Evolutionary conservation across 73 alveolate species (phyloP), one percentile per base, ranked within the genome.

Genomic region (Paramecium octaurelia): DNA sequence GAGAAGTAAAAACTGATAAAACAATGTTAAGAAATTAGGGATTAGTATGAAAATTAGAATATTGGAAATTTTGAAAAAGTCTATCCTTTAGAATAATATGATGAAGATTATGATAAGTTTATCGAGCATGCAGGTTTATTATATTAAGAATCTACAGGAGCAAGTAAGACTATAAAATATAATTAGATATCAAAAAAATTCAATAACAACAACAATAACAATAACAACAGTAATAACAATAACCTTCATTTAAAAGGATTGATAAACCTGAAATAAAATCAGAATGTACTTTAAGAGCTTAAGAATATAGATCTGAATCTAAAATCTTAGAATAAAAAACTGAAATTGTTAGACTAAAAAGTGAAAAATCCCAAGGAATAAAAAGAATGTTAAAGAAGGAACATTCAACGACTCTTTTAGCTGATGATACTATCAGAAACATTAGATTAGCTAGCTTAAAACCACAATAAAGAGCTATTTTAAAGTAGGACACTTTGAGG

Each of bases 41-140:
- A 92, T 86, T 20, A 93, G 48, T 94, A 64, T 34, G 97, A 94
- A 86, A 85, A 21, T 18, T 83, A 83, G 27, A 68, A 94, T 93
- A n/a, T 93, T 2, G 96, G 96, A 7, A 92, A 75, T 43, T 89
- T 24, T 69, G 88, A 44, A 58, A 92, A 91, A 92, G 59, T 89
- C 14, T 92, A 58, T 71, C 93, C 87, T 5, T 20, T 48, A 16
- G 50, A 70, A 60, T 48, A 92, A 80, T 18, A 40, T 58, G 92
- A 92, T 16, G 90, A 38, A 20, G 90, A 77, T 31, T 77, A 77
- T 42, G 90, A 77, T 77, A 77, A 77, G 43, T 77, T 27, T 70
- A 20, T 88, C 0, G 42, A 20, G 2, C 70, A 88, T 88, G 93
- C 93, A 21, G 20, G 27, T 35, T 34, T 34, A 12, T 48, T 76